Base-by-base conservation (phyloP, 2,329 filamentous ascomycete genomes). In the Passalora sequoiae region DNA sequence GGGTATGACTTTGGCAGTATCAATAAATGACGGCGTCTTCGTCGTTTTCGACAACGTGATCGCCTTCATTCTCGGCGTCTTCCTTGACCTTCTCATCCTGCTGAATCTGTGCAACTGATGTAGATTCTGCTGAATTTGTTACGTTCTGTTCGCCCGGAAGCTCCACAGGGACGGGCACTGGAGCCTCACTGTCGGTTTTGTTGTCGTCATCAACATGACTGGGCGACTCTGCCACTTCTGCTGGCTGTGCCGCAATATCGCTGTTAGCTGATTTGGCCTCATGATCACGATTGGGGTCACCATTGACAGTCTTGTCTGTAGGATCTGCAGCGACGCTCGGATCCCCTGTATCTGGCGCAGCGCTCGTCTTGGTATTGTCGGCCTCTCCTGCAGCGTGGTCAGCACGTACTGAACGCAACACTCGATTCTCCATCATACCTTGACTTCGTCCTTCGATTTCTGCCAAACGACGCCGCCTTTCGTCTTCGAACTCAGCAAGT, bases 11-110 rank as follows among this genome's bases (percentile, higher is more conserved):
- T n/a, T n/a, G n/a, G n/a, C n/a, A n/a, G 15, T 35, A 33, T 76
- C 70, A 95, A 70, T 95, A 95, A 47, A 94, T 91, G 40, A 95
- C 87, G 56, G 84, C 89, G 59, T 95, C 89, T 69, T 96, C 89
- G 47, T 88, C 86, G 42, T 84, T 86, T 64, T 88, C 85, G 41
- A 92, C 81, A 53, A 94, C 75, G 44, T 91, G 82, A 59, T 89
- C 86, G 40, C 80, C 84, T 38, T 77, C 75, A 50, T 88, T 81
- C 58, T 89, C 84, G 75, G 55, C 36, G 16, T 39, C 58, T 55
- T 51, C 35, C 46, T 20, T 56, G 35, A n/a, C 46, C 39, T 31
- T 53, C 51, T 30, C 48, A 57, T 43, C 50, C 44, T 9, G 38
- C 19, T 17, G 21, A 37, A 2, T 49, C 27, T 24, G 24, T 8